These are phyloP conservation scores for Cocos nucifera DNA, from an alignment of 176 grass and related monocot species.

Conservation along the genomic window DNA sequence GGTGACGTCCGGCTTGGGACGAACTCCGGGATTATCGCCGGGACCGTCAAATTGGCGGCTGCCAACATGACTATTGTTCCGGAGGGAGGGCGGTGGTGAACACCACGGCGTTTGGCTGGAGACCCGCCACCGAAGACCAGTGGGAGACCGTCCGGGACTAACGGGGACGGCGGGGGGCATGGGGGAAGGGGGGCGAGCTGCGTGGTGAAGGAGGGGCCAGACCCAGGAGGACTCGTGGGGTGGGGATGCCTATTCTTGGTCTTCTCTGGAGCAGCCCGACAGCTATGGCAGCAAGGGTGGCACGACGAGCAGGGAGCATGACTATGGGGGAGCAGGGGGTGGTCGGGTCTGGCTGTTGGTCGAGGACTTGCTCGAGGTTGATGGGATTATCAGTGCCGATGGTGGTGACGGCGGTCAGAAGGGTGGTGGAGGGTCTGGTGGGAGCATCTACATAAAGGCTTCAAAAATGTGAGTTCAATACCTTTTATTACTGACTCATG, in stretches of 20 bases:
- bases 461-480: slow-evolving; percentile 56
- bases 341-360: slow-evolving; percentile 75
- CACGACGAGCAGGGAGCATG: slow-evolving; percentile 78
- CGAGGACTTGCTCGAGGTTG: slow-evolving; percentile 49
- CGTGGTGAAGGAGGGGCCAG: slow-evolving; percentile 73
- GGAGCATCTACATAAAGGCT: slow-evolving; percentile 73
- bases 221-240: slow-evolving; percentile 98
- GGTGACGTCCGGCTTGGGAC: slow-evolving; percentile 51
- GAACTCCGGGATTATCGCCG: slow-evolving; percentile 53
- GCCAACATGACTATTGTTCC: slow-evolving; percentile 61
- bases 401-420: slow-evolving; percentile 64
- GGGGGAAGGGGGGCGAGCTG: slow-evolving; percentile 89
- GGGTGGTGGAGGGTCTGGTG: slow-evolving; percentile 85
- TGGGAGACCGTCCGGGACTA: slow-evolving; percentile 63
- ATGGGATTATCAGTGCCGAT: slow-evolving; percentile 60
- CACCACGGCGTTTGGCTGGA: slow-evolving; percentile 56
- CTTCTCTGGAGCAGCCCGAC: slow-evolving; percentile 46
- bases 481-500: too few species aligned
- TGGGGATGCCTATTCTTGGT: slow-evolving; percentile 86
- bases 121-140: slow-evolving; percentile 76
- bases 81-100: slow-evolving; percentile 63
- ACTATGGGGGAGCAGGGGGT: slow-evolving; percentile 68
- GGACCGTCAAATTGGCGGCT: slow-evolving; percentile 47
- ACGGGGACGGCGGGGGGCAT: slow-evolving; percentile 85
- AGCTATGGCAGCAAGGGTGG: slow-evolving; percentile 91